A percentile compares a stretch with the other conserved stretches of the same genome.
These are phyloP conservation scores for Apiotrichum veenhuisii DNA, from an alignment of 1,284 basidiomycete genomes.

Conservation along the genomic window DNA sequence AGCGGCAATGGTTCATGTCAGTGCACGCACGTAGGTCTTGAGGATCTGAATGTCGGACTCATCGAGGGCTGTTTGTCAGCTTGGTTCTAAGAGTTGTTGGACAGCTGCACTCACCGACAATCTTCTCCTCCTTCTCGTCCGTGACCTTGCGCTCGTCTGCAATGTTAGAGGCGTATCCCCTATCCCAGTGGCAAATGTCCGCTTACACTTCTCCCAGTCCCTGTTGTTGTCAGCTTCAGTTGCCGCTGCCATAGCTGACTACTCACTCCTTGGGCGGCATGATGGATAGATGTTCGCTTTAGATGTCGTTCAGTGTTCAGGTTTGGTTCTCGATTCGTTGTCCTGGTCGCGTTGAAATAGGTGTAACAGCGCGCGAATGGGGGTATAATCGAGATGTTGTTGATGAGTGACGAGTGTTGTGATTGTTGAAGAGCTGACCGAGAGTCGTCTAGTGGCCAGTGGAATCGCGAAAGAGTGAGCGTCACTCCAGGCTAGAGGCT, in stretches of 20 bases:
- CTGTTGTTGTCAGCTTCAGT: conserved; percentile 50
- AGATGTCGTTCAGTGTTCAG: neutral
- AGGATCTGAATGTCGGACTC: conserved; percentile 99
- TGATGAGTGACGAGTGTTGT: neutral
- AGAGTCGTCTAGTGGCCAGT: neutral
- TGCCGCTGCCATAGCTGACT: neutral
- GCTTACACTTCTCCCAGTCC: conserved; percentile 94
- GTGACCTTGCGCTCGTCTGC: conserved; percentile 72
- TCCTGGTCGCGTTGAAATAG: neutral
- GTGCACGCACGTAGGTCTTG: conserved; percentile 81
- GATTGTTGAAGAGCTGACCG: neutral
- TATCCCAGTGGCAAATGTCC: neutral
- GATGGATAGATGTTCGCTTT: neutral
- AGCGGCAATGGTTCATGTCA: neutral
- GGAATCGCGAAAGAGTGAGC: neutral
- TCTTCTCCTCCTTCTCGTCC: conserved; percentile 85
- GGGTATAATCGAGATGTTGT: neutral
- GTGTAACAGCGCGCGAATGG: neutral
- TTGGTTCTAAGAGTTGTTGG: neutral
- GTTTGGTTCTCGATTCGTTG: neutral
- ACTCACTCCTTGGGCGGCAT: conserved; percentile 77
- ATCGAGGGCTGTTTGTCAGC: conserved; percentile 66
- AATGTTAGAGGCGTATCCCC: neutral
- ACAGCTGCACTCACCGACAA: conserved; percentile 62
- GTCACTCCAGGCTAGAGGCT: neutral